Conservation (phyloP, 176 grass and related monocot species). For the Zoysia japonica region DNA sequence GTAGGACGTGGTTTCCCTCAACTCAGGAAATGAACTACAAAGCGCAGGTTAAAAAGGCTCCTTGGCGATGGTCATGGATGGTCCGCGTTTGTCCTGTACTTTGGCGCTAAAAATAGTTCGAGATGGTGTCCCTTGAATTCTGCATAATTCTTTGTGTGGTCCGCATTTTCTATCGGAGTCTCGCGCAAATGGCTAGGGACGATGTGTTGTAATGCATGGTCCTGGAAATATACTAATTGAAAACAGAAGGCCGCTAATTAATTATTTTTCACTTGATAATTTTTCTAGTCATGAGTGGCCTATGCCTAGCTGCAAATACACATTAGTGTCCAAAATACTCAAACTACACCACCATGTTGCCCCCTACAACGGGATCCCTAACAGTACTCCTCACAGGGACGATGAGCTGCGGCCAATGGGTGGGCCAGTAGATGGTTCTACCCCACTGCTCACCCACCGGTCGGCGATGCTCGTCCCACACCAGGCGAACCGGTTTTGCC, state of each 20-base stretch:
- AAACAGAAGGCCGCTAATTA: background rate
- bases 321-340: too few species aligned
- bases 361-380: too few species aligned
- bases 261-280: too few species aligned
- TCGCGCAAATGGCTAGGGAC: background rate
- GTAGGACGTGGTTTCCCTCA: constrained; percentile 28
- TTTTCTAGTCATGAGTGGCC: too few species aligned
- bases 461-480: too few species aligned
- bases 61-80: background rate
- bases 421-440: too few species aligned
- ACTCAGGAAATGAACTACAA: background rate
- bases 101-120: constrained; percentile 33
- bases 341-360: too few species aligned
- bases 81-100: background rate
- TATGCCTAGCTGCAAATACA: too few species aligned
- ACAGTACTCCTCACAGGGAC: too few species aligned
- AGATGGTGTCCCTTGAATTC: too few species aligned
- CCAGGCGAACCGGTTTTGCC: background rate
- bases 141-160: background rate
- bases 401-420: too few species aligned
- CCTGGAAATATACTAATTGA: background rate
- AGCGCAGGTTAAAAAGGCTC: background rate
- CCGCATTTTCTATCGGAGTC: background rate
- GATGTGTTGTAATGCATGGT: background rate
- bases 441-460: too few species aligned